phyloP scores from a whole-genome alignment of 1,284 basidiomycete species.

The Microbotryum saponariae region DNA sequence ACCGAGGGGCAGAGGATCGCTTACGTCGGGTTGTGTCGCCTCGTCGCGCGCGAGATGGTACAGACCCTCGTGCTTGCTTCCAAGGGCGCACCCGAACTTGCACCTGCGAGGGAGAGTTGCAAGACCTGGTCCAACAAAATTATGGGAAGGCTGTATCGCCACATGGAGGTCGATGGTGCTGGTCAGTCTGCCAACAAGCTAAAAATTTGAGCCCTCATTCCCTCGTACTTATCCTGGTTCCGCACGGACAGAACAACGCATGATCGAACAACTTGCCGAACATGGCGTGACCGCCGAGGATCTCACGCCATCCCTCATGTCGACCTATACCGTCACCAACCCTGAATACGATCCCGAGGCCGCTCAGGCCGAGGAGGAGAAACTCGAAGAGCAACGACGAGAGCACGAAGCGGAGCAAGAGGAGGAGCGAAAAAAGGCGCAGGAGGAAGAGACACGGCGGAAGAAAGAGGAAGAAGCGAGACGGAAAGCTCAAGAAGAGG shows the following conservation, averaged over 20 bases:
- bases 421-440: not conserved
- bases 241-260: conserved; percentile 71
- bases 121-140: conserved; percentile 88
- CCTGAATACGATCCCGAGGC: conserved; percentile 79
- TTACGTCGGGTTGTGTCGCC: conserved; percentile 82
- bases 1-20: conserved; percentile 91
- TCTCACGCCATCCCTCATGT: conserved; percentile 83
- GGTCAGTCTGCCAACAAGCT: conserved; percentile 52
- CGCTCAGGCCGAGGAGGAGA: conserved; percentile 47
- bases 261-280: conserved; percentile 82
- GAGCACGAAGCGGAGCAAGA: conserved; percentile 4
- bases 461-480: conserved; percentile 45
- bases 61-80: conserved; percentile 37
- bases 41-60: conserved; percentile 73
- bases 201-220: no score
- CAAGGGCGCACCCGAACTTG: conserved; percentile 57
- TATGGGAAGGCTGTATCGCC: conserved; percentile 89
- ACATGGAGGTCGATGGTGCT: conserved; percentile 86
- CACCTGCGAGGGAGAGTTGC: conserved; percentile 63
- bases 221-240: not conserved
- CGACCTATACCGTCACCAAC: conserved; percentile 88
- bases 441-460: conserved; percentile 40
- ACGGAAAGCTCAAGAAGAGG: conserved; percentile 38
- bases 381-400: not conserved
- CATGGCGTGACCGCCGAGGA: conserved; percentile 82